Evolutionary conservation across 2,329 filamentous ascomycete genomes (phyloP).

Genomic region (Arachnopeziza araneosa): DNA sequence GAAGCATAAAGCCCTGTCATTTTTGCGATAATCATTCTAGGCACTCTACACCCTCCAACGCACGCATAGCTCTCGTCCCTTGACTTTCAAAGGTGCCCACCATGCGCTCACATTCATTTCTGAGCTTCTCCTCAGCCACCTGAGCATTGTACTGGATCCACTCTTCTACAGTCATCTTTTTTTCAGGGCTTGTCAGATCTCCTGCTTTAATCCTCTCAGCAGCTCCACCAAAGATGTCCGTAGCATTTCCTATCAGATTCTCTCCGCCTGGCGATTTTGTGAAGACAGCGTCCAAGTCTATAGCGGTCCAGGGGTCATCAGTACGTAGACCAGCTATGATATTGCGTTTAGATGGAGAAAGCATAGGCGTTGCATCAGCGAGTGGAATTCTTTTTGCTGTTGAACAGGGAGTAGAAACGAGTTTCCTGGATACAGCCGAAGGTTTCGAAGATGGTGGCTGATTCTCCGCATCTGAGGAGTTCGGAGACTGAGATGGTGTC

Average conservation of each 20-base stretch:
- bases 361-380: constrained; percentile 41
- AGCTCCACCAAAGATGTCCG: constrained; percentile 31
- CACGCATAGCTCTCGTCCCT: constrained; percentile 70
- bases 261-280: constrained; percentile 36
- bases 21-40: neutral
- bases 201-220: constrained; percentile 48
- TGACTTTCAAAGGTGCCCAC: constrained; percentile 80
- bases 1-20: neutral
- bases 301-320: constrained; percentile 60
- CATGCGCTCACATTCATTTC: constrained; percentile 74
- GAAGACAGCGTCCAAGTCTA: constrained; percentile 72
- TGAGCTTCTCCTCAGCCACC: constrained; percentile 73
- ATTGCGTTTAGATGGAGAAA: constrained; percentile 57
- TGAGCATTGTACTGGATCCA: constrained; percentile 83
- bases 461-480: constrained; percentile 77
- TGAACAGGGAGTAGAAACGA: constrained; percentile 16
- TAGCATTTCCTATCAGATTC: constrained; percentile 19
- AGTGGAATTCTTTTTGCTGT: constrained; percentile 42
- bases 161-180: constrained; percentile 86
- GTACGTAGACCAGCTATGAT: constrained; percentile 51
- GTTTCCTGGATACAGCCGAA: constrained; percentile 30
- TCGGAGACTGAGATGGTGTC: constrained; percentile 59
- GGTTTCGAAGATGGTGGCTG: constrained; percentile 64
- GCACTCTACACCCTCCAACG: constrained; percentile 62
- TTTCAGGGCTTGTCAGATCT: constrained; percentile 69